Conservation (phyloP, 148 eudicot genomes). For the Bassia scoparia region DNA sequence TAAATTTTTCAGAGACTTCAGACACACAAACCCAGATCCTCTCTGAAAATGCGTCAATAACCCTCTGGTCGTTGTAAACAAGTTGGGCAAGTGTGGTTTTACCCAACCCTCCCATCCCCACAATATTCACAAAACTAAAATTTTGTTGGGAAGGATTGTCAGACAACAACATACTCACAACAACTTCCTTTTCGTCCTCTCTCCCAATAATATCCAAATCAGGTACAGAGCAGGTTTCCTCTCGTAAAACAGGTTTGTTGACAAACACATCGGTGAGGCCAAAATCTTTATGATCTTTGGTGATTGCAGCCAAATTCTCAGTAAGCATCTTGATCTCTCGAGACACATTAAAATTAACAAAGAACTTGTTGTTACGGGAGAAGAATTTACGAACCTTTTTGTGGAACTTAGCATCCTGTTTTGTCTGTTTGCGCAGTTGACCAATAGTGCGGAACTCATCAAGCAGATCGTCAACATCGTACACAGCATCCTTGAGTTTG, state of each 20-base stretch:
- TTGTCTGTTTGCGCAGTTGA: background rate
- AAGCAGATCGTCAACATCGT: conserved; percentile 26
- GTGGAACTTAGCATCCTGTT: background rate
- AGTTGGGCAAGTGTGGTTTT: conserved; percentile 28
- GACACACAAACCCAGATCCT: conserved; percentile 31
- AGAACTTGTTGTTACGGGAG: background rate
- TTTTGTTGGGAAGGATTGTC: background rate
- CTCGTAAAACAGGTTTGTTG: background rate
- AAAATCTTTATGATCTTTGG: background rate
- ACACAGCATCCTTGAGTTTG: conserved; percentile 26
- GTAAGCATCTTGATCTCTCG: background rate
- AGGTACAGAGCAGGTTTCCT: background rate
- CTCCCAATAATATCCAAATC: conserved; percentile 3
- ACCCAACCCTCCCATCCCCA: conserved; percentile 17
- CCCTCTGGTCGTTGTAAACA: conserved; percentile 23
- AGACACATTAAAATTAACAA: background rate
- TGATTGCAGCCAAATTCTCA: background rate
- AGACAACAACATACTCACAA: conserved; percentile 4
- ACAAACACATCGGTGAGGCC: background rate
- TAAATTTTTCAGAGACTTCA: background rate
- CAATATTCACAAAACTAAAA: conserved; percentile 1
- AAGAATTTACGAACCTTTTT: conserved; percentile 22
- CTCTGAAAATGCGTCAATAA: conserved; percentile 7
- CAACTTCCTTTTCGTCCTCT: conserved; percentile 1
- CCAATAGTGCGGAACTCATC: conserved; percentile 20